phyloP scores from a whole-genome alignment of 2,329 filamentous ascomycete genomes.

The Fusarium sp. region DNA sequence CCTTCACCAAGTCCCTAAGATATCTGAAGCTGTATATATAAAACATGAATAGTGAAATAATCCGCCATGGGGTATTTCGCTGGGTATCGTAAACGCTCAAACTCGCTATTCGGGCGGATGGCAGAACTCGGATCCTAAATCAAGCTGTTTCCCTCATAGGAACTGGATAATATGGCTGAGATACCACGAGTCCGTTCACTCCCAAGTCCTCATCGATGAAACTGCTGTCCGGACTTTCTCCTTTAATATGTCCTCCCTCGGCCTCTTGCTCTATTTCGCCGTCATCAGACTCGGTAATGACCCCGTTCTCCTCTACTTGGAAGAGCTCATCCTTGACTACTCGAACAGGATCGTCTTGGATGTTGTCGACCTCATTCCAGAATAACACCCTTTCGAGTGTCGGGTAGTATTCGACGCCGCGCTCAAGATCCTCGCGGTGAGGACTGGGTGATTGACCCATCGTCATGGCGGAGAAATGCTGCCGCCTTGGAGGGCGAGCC shows the following conservation, averaged over 20 bases:
- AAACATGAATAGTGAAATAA: neutral
- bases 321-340: neutral
- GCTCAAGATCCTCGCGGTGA: neutral
- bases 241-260: neutral
- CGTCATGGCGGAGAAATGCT: neutral
- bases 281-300: neutral
- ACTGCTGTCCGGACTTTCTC: neutral
- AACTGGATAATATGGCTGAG: neutral
- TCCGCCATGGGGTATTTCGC: neutral
- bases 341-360: neutral
- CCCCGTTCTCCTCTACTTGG: neutral
- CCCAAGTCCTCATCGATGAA: neutral
- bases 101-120: neutral
- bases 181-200: neutral
- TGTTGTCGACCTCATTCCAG: neutral
- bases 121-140: too few relatives aligned
- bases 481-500: neutral
- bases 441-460: neutral
- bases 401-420: neutral
- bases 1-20: neutral
- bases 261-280: neutral
- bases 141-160: neutral
- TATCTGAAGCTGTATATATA: neutral
- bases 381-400: neutral
- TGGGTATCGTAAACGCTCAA: neutral